Evolutionary conservation across 2,329 filamentous ascomycete genomes (phyloP).

Genomic region (Xylariaceae sp.): DNA sequence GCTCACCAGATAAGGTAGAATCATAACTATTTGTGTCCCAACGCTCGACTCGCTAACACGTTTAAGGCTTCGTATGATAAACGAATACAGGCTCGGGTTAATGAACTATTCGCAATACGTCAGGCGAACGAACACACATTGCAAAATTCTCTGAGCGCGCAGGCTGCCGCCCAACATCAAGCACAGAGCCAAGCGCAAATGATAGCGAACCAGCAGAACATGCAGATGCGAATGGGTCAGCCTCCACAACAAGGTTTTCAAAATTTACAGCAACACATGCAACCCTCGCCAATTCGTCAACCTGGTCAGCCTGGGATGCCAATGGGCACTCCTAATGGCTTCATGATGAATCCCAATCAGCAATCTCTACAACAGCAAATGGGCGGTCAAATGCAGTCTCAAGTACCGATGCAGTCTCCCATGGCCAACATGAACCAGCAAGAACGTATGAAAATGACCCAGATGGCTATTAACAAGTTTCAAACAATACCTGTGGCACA

Average conservation of each 20-base stretch:
- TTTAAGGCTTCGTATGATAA: conserved; percentile 48
- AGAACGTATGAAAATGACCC: conserved; percentile 43
- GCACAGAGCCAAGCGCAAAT: conserved; percentile 40
- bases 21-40: neutral
- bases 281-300: conserved; percentile 48
- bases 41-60: conserved; percentile 5
- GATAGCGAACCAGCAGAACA: conserved; percentile 51
- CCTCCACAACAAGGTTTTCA: conserved; percentile 52
- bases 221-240: conserved; percentile 52
- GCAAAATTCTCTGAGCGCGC: conserved; percentile 46
- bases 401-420: conserved; percentile 29
- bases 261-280: conserved; percentile 56
- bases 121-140: conserved; percentile 47
- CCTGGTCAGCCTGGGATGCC: conserved; percentile 41
- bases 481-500: conserved; percentile 40
- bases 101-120: conserved; percentile 49
- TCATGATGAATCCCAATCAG: conserved; percentile 27
- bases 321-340: conserved; percentile 37
- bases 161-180: conserved; percentile 38
- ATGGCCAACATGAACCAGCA: conserved; percentile 38
- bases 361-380: conserved; percentile 33
- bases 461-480: conserved; percentile 41
- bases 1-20: conserved; percentile 46
- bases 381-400: conserved; percentile 30
- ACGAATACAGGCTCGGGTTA: conserved; percentile 41